Conservation (phyloP, 805 yeast genomes). For the Candida rishiriensis region DNA sequence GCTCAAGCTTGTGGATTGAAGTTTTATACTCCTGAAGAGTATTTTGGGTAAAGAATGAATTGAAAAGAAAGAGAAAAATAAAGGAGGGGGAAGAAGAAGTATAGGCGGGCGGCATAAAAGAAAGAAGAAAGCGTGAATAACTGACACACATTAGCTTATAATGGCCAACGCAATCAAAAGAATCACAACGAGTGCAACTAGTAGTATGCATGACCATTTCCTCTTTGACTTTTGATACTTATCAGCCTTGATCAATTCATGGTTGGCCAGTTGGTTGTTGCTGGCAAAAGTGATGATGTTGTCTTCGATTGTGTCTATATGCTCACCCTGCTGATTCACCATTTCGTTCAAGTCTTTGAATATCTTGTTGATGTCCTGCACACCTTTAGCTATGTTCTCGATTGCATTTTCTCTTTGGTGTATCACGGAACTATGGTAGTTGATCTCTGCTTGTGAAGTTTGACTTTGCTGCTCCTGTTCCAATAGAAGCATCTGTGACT, state of each 20-base stretch:
- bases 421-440: conserved; percentile 59
- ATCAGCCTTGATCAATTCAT: conserved; percentile 70
- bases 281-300: conserved; percentile 60
- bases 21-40: conserved; percentile 66
- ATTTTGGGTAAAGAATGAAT: conserved; percentile 5
- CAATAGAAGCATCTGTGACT: conserved; percentile 28
- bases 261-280: conserved; percentile 65
- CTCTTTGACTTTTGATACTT: conserved; percentile 66
- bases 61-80: too few relatives aligned
- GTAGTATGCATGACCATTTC: conserved; percentile 67
- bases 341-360: conserved; percentile 75
- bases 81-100: too few relatives aligned
- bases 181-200: conserved; percentile 55
- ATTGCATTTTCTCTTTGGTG: conserved; percentile 75
- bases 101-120: too few relatives aligned
- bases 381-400: conserved; percentile 67
- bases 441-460: conserved; percentile 43
- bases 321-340: conserved; percentile 81
- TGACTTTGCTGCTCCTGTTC: conserved; percentile 25
- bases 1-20: conserved; percentile 52
- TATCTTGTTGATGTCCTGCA: conserved; percentile 78
- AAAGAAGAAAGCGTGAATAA: too few relatives aligned
- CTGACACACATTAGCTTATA: conserved; percentile 29
- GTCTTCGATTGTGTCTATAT: conserved; percentile 78
- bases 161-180: conserved; percentile 56